Evolutionary conservation across 2,329 filamentous ascomycete genomes (phyloP).

Genomic region (Claviceps monticola): DNA sequence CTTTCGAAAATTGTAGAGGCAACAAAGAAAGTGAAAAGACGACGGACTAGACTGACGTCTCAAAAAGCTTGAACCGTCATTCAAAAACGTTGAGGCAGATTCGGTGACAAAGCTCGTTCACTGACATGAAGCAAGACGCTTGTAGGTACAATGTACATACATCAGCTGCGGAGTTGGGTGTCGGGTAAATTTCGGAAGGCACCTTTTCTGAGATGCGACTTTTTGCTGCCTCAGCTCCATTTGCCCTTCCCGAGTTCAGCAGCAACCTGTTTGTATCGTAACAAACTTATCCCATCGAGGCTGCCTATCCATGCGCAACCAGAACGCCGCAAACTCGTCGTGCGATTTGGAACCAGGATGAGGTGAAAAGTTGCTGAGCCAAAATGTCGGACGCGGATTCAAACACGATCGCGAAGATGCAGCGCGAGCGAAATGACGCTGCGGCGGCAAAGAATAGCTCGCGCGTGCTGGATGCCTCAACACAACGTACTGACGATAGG

Average conservation of each 20-base stretch:
- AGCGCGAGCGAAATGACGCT: slow-evolving; percentile 81
- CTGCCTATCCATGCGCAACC: slow-evolving; percentile 23
- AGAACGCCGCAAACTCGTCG: slow-evolving; percentile 19
- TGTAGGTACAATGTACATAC: background rate
- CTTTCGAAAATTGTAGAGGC: slow-evolving; percentile 10
- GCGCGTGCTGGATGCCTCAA: slow-evolving; percentile 62
- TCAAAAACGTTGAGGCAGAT: background rate
- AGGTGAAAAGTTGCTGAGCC: slow-evolving; percentile 22
- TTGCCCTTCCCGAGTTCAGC: background rate
- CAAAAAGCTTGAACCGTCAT: background rate
- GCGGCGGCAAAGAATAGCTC: slow-evolving; percentile 69
- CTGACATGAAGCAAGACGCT: background rate
- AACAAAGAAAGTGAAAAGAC: slow-evolving; percentile 15
- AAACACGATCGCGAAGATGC: slow-evolving; percentile 73
- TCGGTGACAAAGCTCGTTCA: no score
- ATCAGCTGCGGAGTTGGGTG: background rate
- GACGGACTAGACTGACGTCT: slow-evolving; percentile 11
- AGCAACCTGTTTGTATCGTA: slow-evolving; percentile 7
- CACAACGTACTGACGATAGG: slow-evolving; percentile 74
- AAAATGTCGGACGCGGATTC: slow-evolving; percentile 71
- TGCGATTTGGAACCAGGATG: slow-evolving; percentile 29
- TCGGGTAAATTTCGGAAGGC: slow-evolving; percentile 21
- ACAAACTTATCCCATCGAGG: slow-evolving; percentile 9
- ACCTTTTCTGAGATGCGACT: slow-evolving; percentile 9
- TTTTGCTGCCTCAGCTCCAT: slow-evolving; percentile 17